These are phyloP conservation scores for Plasmodium coatneyi DNA, from an alignment of 169 alveolate species.

Conservation along the genomic window DNA sequence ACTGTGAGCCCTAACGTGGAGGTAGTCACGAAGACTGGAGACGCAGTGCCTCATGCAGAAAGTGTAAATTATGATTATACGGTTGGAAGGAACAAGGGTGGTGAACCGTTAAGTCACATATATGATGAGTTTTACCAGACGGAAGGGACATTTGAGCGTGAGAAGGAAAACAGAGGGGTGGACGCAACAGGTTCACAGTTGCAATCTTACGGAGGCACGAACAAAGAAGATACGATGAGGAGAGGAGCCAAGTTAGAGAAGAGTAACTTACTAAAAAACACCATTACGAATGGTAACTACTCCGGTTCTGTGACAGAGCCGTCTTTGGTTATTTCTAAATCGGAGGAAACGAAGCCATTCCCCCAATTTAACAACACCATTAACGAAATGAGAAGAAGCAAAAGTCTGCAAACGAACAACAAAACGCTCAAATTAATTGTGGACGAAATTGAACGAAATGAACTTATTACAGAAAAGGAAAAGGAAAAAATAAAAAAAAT, in stretches of 20 bases:
- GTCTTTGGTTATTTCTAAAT: background rate
- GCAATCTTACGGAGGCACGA: background rate
- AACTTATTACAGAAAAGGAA: conserved; percentile 13
- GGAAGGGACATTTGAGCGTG: background rate
- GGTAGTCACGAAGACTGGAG: background rate
- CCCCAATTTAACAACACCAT: conserved; percentile 24
- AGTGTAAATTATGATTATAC: background rate
- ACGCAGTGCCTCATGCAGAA: background rate
- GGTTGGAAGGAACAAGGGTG: background rate
- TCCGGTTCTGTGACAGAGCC: background rate
- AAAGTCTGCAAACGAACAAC: conserved; percentile 43
- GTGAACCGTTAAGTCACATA: background rate
- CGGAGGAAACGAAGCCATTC: background rate
- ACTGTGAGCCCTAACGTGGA: background rate
- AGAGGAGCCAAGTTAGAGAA: background rate
- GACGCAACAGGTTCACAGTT: background rate
- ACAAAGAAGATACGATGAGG: background rate
- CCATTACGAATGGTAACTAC: background rate
- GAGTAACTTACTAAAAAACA: background rate
- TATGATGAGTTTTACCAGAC: background rate
- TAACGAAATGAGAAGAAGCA: conserved; percentile 68
- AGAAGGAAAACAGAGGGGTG: background rate
- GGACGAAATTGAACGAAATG: conserved; percentile 60
- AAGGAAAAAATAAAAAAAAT: conserved; percentile 70
- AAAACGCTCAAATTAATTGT: conserved; percentile 52